Evolutionary conservation across 257 asterid species (phyloP), one percentile per base, ranked within the genome.

Genomic region (Mentha longifolia): DNA sequence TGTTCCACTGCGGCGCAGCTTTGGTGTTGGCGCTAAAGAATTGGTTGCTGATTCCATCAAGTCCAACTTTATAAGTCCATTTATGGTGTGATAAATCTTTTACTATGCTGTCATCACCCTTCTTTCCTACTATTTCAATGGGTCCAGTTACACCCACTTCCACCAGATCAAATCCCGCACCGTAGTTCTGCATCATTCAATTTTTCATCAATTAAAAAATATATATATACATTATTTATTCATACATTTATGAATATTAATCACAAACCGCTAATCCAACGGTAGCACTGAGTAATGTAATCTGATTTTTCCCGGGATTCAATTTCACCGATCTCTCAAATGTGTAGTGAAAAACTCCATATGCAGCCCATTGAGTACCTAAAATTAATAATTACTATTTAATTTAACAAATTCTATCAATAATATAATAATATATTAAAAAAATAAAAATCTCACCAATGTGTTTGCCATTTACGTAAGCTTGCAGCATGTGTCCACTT

Each of bases 291-390:
- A 92, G 89, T 28, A 87, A 56, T 4, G 92, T 15, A 17, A 92
- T 78, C 51, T 80, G 88, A 63, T 92, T 92, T 46, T 61, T 67
- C n/a, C 95, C 96, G 0, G 70, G 78, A 3, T 75, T 86, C 42
- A 86, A 60, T 16, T 68, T 78, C 13, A 82, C 80, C 3, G 67
- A 45, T 68, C 68, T 79, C 82, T 87, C 89, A n/a, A n/a, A n/a
- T n/a, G n/a, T n/a, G n/a, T n/a, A n/a, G n/a, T n/a, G n/a, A n/a
- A n/a, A n/a, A n/a, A n/a, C n/a, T n/a, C n/a, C n/a, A n/a, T n/a
- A n/a, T n/a, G n/a, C n/a, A n/a, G n/a, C n/a, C n/a, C n/a, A 91
- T 15, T 85, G 74, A 12, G 96, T 82, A 20, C 84, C 97, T 82
- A n/a, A 30, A 3, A 13, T 35, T 35, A 1, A 35, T 35, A 35